phyloP scores from a whole-genome alignment of 352 stramenopile genomes.

The Lagenidium giganteum region DNA sequence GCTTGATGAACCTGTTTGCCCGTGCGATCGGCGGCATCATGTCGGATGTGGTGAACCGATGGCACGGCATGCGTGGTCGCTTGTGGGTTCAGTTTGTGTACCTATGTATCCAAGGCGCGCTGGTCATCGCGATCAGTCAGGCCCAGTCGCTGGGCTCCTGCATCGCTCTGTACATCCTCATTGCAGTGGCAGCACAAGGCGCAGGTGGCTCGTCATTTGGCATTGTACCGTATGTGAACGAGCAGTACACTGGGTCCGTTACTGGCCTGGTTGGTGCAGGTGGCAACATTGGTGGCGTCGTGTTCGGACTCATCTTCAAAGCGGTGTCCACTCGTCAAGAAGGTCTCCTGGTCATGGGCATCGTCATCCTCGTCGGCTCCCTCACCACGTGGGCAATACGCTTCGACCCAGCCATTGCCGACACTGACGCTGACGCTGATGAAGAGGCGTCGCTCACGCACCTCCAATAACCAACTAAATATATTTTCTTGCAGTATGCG shows the following conservation, averaged over 20 bases:
- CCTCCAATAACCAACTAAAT: too few relatives aligned
- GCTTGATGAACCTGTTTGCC: conserved; percentile 94
- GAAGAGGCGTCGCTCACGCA: too few relatives aligned
- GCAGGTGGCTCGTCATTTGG: conserved; percentile 61
- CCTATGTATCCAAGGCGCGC: conserved; percentile 61
- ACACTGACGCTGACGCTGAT: too few relatives aligned
- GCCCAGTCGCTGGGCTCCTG: conserved; percentile 60
- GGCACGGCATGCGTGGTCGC: conserved; percentile 88
- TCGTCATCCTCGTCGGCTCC: conserved; percentile 49
- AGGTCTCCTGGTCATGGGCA: conserved; percentile 46
- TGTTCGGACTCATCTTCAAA: conserved; percentile 71
- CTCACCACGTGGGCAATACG: too few relatives aligned
- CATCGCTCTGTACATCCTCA: conserved; percentile 87
- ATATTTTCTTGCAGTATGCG: too few relatives aligned
- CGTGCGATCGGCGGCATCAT: conserved; percentile 82
- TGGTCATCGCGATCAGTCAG: conserved; percentile 88
- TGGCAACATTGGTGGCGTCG: conserved; percentile 63
- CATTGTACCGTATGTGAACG: conserved; percentile 73
- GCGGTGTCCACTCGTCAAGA: conserved; percentile 21
- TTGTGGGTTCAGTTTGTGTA: conserved; percentile 79
- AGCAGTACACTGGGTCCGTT: conserved; percentile 56
- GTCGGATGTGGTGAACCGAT: conserved; percentile 81
- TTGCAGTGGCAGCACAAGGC: conserved; percentile 89
- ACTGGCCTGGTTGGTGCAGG: conserved; percentile 61
- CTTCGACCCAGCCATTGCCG: too few relatives aligned